Percentiles rank a stretch among this genome's conserved stretches.
These are phyloP conservation scores for Raphanus hybrid DNA, from an alignment of 441 rosid genomes.

Conservation along the genomic window DNA sequence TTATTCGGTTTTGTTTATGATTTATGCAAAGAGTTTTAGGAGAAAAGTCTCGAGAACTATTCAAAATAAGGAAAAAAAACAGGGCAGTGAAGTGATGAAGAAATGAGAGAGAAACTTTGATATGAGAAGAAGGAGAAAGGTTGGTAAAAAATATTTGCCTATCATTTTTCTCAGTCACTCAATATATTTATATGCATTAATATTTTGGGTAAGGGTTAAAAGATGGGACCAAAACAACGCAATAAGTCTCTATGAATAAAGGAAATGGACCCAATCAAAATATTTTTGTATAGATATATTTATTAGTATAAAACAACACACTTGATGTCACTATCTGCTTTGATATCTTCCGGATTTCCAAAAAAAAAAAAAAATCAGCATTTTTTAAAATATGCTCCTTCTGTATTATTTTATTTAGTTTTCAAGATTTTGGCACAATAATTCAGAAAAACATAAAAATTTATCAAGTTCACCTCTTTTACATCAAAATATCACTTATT, in stretches of 20 bases:
- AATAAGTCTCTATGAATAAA: slow-evolving; percentile 40
- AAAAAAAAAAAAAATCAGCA: background rate
- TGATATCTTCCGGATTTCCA: background rate
- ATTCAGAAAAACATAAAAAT: no score
- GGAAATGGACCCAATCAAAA: slow-evolving; percentile 42
- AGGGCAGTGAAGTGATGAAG: slow-evolving; percentile 28
- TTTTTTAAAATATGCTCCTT: background rate
- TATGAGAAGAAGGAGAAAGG: slow-evolving; percentile 25
- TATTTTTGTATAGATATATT: background rate
- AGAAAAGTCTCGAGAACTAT: slow-evolving; percentile 26
- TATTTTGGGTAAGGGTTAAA: slow-evolving; percentile 22
- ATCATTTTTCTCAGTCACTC: slow-evolving; percentile 37
- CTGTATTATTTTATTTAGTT: no score
- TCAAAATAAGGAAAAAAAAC: slow-evolving; percentile 26
- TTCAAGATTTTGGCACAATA: no score
- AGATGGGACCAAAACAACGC: slow-evolving; percentile 41
- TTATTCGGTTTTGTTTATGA: background rate
- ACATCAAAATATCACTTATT: no score
- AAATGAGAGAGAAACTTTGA: slow-evolving; percentile 26
- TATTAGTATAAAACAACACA: slow-evolving; percentile 27
- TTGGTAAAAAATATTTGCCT: background rate
- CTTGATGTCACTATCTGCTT: slow-evolving; percentile 32
- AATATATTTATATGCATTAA: slow-evolving; percentile 44
- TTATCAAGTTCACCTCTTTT: no score
- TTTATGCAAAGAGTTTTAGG: slow-evolving; percentile 9